phyloP scores from a whole-genome alignment of 225 moss, liverwort and hornwort genomes.

The Straminergon stramineum region DNA sequence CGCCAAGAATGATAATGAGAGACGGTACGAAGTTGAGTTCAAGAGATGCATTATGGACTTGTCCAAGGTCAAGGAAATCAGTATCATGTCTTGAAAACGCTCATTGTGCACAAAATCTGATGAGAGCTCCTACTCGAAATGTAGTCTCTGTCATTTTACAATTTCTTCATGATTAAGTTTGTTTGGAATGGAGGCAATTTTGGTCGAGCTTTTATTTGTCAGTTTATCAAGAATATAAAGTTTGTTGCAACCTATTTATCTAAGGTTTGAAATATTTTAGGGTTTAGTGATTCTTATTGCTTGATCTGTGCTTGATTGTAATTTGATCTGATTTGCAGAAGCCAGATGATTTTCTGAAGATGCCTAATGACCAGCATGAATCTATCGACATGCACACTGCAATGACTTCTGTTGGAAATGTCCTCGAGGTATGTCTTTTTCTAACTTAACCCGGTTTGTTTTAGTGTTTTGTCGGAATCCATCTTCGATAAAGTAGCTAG shows the following conservation, averaged over 20 bases:
- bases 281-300: constrained; percentile 2
- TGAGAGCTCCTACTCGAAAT: neutral
- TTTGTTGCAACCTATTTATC: neutral
- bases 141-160: neutral
- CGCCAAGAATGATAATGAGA: constrained; percentile 50
- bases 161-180: neutral
- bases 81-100: neutral
- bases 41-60: constrained; percentile 65
- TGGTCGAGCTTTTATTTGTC: neutral
- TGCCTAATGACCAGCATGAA: constrained; percentile 26
- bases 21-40: constrained; percentile 57
- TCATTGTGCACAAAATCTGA: neutral
- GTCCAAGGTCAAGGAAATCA: constrained; percentile 39
- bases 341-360: constrained; percentile 55
- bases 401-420: constrained; percentile 61
- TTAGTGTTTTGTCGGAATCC: neutral
- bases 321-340: constrained; percentile 16
- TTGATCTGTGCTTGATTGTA: neutral
- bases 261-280: too few species aligned
- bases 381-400: constrained; percentile 50
- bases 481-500: neutral
- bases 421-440: constrained; percentile 47
- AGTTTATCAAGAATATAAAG: neutral
- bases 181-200: neutral
- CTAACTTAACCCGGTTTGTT: neutral